Conservation (phyloP, 2,329 filamentous ascomycete species). For the Phyllosticta capitalensis region DNA sequence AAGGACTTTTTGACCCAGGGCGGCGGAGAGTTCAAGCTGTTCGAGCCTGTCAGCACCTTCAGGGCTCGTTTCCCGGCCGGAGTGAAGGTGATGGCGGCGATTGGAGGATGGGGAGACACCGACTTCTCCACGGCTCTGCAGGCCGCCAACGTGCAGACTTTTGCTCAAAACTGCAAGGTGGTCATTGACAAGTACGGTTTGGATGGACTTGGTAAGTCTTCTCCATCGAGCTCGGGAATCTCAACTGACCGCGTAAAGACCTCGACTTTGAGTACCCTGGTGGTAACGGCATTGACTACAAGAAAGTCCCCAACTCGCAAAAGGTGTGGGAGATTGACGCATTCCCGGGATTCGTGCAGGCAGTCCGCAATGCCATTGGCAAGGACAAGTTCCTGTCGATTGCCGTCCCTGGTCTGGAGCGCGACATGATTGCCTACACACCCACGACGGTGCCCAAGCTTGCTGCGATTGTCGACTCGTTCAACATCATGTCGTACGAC, state of each 20-base stretch:
- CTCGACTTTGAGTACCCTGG: conserved; percentile 58
- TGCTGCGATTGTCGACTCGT: conserved; percentile 51
- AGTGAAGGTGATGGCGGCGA: conserved; percentile 59
- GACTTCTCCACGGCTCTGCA: conserved; percentile 4
- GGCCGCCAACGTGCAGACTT: conserved; percentile 42
- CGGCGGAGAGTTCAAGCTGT: conserved; percentile 41
- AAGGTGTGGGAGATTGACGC: conserved; percentile 52
- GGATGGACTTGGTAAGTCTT: conserved; percentile 50
- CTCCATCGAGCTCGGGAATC: neutral
- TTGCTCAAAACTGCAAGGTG: conserved; percentile 53
- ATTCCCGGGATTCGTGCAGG: conserved; percentile 51
- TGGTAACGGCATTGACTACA: conserved; percentile 63
- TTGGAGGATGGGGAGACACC: conserved; percentile 67
- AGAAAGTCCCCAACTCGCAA: conserved; percentile 44
- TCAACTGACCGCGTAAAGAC: conserved; percentile 31
- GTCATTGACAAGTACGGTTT: conserved; percentile 55
- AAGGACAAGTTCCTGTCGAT: conserved; percentile 53
- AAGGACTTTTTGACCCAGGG: conserved; percentile 21
- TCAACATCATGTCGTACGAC: conserved; percentile 67
- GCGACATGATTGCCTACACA: conserved; percentile 62
- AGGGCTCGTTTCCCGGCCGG: conserved; percentile 43
- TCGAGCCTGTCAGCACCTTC: conserved; percentile 42
- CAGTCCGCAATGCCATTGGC: conserved; percentile 50
- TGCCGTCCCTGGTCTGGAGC: conserved; percentile 52
- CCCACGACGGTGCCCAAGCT: conserved; percentile 48